Base-by-base conservation (phyloP, 176 grass and related monocot genomes). In the Pontederia paniculata region DNA sequence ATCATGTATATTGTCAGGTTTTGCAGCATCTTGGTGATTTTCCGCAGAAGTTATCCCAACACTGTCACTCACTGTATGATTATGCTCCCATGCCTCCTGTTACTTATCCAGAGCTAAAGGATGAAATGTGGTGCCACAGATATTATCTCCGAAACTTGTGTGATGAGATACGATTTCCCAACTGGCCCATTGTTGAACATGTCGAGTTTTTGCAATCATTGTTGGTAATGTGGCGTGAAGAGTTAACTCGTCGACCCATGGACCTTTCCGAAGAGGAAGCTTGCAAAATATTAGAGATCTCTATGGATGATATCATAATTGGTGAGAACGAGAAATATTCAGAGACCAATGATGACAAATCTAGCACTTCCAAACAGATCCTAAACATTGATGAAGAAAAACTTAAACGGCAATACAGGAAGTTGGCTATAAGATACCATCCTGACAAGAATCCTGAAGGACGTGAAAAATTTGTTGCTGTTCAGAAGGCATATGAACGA, bases 71-170 rank as follows among this genome's bases (percentile, higher is more conserved):
- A 16, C 78, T 98, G 53, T 98, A 98, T 90, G 93, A 98, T 79
- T 98, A 98, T 84, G 93, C 87, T 74, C 93, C 93, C 31, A 98
- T 98, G 75, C 93, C 93, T 81, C 93, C 93, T 53, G 87, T 98
- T 69, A 98, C 93, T 17, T 98, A 98, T 48, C 93, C 83, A 7
- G 76, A 90, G 69, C 57, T 98, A 73, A 91, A 88, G 75, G 93
- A 98, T 79, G 93, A 98, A 81, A 98, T 98, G 93, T 98, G 93
- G 93, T 98, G 93, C 68, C 87, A 98, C 61, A 77, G 93, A 45
- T 98, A 98, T 74, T 98, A 98, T 67, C 86, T 98, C 21, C 80
- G 78, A 28, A 98, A 98, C 60, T 69, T 98, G 48, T 98, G 93
- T 79, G 93, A 98, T 79, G 93, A 98, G 47, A 88, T 98, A 50